These are phyloP conservation scores for Raffaelea arxii DNA, from an alignment of 2,329 filamentous ascomycete species.

Conservation along the genomic window DNA sequence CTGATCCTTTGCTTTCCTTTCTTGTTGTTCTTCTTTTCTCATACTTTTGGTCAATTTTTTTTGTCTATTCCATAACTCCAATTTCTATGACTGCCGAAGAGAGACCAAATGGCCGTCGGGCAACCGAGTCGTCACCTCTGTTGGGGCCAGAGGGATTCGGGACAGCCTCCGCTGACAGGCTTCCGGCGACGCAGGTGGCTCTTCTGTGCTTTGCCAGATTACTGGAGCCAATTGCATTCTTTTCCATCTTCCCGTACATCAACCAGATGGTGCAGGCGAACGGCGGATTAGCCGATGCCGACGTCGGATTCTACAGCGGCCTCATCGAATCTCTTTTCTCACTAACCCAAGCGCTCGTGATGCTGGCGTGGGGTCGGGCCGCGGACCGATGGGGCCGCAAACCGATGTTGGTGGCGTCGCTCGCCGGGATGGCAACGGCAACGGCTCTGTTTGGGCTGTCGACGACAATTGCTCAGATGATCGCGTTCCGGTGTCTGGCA, in stretches of 20 bases:
- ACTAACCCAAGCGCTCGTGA: conserved; percentile 64
- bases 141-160: no score
- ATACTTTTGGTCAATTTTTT: no score
- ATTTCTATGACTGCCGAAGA: no score
- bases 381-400: conserved; percentile 41
- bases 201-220: conserved; percentile 64
- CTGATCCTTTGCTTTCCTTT: no score
- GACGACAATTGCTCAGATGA: conserved; percentile 61
- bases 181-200: conserved; percentile 57
- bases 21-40: no score
- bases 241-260: conserved; percentile 73
- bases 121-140: no score
- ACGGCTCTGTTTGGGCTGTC: conserved; percentile 61
- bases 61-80: no score
- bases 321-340: conserved; percentile 68
- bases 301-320: conserved; percentile 72
- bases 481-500: conserved; percentile 59
- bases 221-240: conserved; percentile 73
- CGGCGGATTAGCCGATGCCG: conserved; percentile 48
- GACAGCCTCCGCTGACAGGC: no score
- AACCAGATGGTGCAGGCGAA: conserved; percentile 65
- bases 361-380: conserved; percentile 63
- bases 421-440: conserved; percentile 51
- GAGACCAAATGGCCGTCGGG: no score
- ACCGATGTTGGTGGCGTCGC: conserved; percentile 45